These are phyloP conservation scores for Thraustochytrium striatum DNA, from an alignment of 352 stramenopile species.

Conservation along the genomic window DNA sequence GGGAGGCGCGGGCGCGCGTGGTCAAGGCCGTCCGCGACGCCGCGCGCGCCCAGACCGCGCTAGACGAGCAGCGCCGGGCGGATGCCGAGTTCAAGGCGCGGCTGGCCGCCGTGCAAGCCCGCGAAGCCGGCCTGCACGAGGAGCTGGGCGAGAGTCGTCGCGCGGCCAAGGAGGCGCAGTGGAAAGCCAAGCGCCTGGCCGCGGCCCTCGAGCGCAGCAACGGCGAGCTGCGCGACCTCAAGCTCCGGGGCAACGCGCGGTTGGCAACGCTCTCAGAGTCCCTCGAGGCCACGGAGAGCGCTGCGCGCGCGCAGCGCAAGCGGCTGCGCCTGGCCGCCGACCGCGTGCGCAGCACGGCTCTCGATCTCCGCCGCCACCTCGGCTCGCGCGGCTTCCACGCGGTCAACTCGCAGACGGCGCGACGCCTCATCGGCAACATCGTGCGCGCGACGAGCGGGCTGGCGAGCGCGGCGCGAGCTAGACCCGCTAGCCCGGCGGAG, in stretches of 20 bases:
- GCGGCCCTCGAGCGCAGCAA: not conserved
- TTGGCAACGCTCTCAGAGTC: not conserved
- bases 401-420: constrained; percentile 31
- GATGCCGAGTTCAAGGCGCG: constrained; percentile 12
- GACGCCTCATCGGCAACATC: constrained; percentile 19
- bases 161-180: not conserved
- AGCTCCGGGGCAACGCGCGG: not conserved
- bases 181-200: not conserved
- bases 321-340: not conserved
- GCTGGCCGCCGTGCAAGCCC: not conserved
- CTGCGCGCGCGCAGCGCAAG: not conserved
- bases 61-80: not conserved
- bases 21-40: constrained; percentile 1
- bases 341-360: not conserved
- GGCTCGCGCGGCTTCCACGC: constrained; percentile 18
- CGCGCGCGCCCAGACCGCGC: not conserved
- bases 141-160: not conserved
- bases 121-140: not conserved
- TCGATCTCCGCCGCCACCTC: constrained; percentile 23
- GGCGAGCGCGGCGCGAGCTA: too few relatives aligned
- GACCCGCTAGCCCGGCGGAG: too few relatives aligned
- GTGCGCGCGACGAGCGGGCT: too few relatives aligned
- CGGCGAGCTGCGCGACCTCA: not conserved
- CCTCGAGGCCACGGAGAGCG: constrained; percentile 23
- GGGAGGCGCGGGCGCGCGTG: not conserved